Conservation (phyloP, 495 filamentous ascomycete genomes). For the Poronia punctata region DNA sequence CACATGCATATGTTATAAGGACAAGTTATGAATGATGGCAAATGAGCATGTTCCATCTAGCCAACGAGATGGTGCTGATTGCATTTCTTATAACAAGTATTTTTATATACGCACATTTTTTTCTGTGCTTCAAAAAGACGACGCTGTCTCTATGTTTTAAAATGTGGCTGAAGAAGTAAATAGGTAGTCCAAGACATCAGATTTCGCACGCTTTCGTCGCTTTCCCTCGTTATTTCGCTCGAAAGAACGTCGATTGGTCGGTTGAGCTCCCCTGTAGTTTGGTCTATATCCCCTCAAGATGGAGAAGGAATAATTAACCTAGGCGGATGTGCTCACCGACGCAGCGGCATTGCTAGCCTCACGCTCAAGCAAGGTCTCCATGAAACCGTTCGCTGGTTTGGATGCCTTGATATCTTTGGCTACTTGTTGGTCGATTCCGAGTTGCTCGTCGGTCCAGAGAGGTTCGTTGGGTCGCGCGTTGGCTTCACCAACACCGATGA, state of each 20-base stretch:
- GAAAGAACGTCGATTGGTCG: constrained; percentile 26
- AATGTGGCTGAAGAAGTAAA: constrained; percentile 9
- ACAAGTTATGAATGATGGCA: constrained; percentile 5
- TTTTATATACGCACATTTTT: constrained; percentile 1
- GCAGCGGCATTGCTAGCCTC: constrained; percentile 16
- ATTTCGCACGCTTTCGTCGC: neutral
- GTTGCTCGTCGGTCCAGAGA: constrained; percentile 84
- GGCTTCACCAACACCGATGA: constrained; percentile 81
- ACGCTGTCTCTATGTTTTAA: constrained; percentile 1
- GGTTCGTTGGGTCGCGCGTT: constrained; percentile 46
- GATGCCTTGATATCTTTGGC: constrained; percentile 44
- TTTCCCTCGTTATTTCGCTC: constrained; percentile 20
- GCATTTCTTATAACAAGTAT: constrained; percentile 10
- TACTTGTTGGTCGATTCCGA: constrained; percentile 55
- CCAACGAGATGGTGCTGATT: constrained; percentile 25
- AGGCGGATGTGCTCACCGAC: constrained; percentile 17
- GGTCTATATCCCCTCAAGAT: constrained; percentile 4
- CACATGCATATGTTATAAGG: too few species aligned
- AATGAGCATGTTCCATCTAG: constrained; percentile 25
- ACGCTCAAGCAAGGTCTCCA: constrained; percentile 34
- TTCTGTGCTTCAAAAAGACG: constrained; percentile 3
- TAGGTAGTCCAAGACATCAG: neutral
- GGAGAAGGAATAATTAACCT: constrained; percentile 9
- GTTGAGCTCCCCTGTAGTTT: constrained; percentile 26
- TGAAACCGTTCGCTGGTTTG: constrained; percentile 22